These are phyloP conservation scores for Takashimella tepidaria DNA, from an alignment of 1,284 basidiomycete genomes.

Conservation along the genomic window DNA sequence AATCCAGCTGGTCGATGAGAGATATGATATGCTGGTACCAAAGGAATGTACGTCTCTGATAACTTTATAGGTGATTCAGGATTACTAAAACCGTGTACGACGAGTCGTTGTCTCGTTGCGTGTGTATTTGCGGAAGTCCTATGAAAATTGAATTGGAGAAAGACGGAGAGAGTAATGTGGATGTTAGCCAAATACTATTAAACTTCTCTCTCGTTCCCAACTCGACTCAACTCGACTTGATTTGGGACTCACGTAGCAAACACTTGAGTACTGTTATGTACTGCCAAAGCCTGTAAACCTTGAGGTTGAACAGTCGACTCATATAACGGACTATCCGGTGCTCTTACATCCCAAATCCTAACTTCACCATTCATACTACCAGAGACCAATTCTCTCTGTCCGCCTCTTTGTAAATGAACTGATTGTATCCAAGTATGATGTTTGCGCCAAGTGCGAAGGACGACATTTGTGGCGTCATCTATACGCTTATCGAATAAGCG, in stretches of 20 bases:
- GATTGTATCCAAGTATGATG: conserved; percentile 91
- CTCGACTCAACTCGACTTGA: too few relatives aligned
- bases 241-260: conserved; percentile 69
- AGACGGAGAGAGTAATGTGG: conserved; percentile 2
- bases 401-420: conserved; percentile 75
- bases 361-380: conserved; percentile 89
- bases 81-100: conserved; percentile 43
- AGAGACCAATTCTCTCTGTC: conserved; percentile 73
- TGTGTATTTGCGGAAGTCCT: conserved; percentile 37
- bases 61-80: conserved; percentile 33
- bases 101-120: conserved; percentile 36
- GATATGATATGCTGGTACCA: conserved; percentile 26
- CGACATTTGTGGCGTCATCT: conserved; percentile 76
- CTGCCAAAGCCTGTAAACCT: conserved; percentile 78
- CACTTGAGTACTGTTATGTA: conserved; percentile 78
- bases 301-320: conserved; percentile 64
- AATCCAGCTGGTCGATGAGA: conserved; percentile 23
- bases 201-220: too few relatives aligned
- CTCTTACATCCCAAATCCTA: conserved; percentile 85
- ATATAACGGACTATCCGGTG: conserved; percentile 58
- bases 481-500: conserved; percentile 88
- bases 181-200: conserved; percentile 2
- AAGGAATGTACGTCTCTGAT: conserved; percentile 34
- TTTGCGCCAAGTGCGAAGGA: conserved; percentile 67
- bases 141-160: conserved; percentile 2